Conservation (phyloP, 129 eudicot species). For the Mikania micrantha region DNA sequence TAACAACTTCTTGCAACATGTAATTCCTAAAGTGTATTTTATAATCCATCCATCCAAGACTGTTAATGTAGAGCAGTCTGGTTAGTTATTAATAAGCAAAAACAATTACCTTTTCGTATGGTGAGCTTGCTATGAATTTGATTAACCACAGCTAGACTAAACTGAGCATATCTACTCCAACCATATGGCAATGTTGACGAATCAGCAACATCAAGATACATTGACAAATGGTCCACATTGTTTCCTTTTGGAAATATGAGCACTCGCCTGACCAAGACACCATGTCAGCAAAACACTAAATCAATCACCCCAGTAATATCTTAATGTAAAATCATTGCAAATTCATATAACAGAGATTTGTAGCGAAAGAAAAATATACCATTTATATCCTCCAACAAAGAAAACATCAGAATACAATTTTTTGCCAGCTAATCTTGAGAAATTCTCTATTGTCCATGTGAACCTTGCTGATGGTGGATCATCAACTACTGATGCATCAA, state of each 20-base stretch:
- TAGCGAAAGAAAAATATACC: constrained; percentile 36
- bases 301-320: background rate
- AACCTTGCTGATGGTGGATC: constrained; percentile 77
- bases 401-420: constrained; percentile 69
- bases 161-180: constrained; percentile 89
- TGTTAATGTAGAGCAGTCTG: background rate
- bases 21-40: background rate
- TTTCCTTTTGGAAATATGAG: constrained; percentile 92
- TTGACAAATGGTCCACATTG: constrained; percentile 75
- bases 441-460: constrained; percentile 78
- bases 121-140: constrained; percentile 59
- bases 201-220: constrained; percentile 95
- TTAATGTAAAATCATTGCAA: background rate
- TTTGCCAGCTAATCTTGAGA: constrained; percentile 55
- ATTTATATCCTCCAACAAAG: constrained; percentile 79
- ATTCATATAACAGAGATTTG: background rate
- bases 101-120: constrained; percentile 61
- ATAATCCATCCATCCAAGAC: background rate
- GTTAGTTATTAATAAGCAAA: background rate
- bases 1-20: background rate
- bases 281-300: constrained; percentile 8
- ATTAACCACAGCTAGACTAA: constrained; percentile 72
- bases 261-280: constrained; percentile 52
- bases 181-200: constrained; percentile 71
- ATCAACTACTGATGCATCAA: constrained; percentile 53